These are phyloP conservation scores for Sporobolomyces pararoseus DNA, from an alignment of 768 basidiomycete species.

Conservation along the genomic window DNA sequence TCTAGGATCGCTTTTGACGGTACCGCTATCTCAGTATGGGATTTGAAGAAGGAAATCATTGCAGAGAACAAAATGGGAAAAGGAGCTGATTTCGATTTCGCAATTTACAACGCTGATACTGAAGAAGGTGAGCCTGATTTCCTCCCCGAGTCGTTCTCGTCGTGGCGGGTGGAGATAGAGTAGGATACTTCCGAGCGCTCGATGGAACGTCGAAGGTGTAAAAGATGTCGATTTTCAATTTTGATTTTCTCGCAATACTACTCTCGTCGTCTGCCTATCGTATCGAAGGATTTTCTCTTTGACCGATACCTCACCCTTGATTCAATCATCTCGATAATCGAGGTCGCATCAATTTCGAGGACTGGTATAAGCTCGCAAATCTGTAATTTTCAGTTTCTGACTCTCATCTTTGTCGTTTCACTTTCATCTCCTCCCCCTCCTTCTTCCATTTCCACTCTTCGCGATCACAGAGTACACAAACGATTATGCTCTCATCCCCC, in stretches of 20 bases:
- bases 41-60: slow-evolving; percentile 97
- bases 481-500: slow-evolving; percentile 84
- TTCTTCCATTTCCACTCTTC: neutral
- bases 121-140: slow-evolving; percentile 71
- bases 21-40: slow-evolving; percentile 97
- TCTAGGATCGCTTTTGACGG: slow-evolving; percentile 96
- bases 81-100: slow-evolving; percentile 87
- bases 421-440: neutral
- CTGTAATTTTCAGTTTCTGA: neutral
- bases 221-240: neutral
- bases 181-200: too few species aligned
- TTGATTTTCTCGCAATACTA: neutral
- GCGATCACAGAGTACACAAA: slow-evolving; percentile 71
- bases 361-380: too few species aligned
- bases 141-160: neutral
- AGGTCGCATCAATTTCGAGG: too few species aligned
- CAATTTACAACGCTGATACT: slow-evolving; percentile 73
- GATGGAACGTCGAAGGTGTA: too few species aligned
- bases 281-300: too few species aligned
- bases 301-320: too few species aligned
- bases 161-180: neutral
- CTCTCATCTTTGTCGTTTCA: neutral
- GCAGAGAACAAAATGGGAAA: slow-evolving; percentile 91
- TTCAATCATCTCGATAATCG: too few species aligned
- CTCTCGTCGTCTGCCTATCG: too few species aligned